These are phyloP conservation scores for Acidiella bohemica DNA, from an alignment of 495 filamentous ascomycete genomes.

Conservation along the genomic window DNA sequence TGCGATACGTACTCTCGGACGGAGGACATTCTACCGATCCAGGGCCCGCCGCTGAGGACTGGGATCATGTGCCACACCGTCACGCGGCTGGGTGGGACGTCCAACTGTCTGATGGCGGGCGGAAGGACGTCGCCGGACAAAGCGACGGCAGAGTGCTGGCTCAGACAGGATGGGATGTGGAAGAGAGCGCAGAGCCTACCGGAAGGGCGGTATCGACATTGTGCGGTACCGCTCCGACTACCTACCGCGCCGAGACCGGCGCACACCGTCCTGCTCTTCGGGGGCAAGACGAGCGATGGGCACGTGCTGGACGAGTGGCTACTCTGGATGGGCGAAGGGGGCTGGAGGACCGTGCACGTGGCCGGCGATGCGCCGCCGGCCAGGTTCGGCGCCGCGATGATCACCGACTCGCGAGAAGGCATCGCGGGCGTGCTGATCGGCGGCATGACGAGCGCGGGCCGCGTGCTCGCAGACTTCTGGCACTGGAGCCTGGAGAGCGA, in stretches of 20 bases:
- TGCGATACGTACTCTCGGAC: constrained; percentile 42
- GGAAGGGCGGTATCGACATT: constrained; percentile 57
- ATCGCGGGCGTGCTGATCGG: constrained; percentile 48
- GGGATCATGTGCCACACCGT: constrained; percentile 67
- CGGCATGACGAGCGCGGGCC: constrained; percentile 49
- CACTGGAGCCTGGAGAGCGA: constrained; percentile 37
- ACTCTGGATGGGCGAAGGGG: constrained; percentile 44
- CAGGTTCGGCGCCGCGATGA: constrained; percentile 49
- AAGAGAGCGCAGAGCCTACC: constrained; percentile 47
- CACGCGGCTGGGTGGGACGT: constrained; percentile 37
- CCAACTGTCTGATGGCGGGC: constrained; percentile 52
- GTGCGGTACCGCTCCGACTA: constrained; percentile 39
- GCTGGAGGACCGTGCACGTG: constrained; percentile 39
- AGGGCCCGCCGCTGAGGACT: constrained; percentile 30
- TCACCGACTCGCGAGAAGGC: constrained; percentile 22
- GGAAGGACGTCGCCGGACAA: constrained; percentile 62
- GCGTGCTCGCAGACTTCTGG: constrained; percentile 44
- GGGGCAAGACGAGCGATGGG: constrained; percentile 51
- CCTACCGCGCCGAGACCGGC: constrained; percentile 17
- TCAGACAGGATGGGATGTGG: constrained; percentile 48
- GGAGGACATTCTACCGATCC: constrained; percentile 15
- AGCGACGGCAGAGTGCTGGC: constrained; percentile 58
- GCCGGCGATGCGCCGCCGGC: constrained; percentile 31
- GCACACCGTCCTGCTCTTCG: constrained; percentile 45
- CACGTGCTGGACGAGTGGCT: constrained; percentile 47